Conservation (phyloP, 2,329 filamentous ascomycete species). For the Aspergillus sp. region DNA sequence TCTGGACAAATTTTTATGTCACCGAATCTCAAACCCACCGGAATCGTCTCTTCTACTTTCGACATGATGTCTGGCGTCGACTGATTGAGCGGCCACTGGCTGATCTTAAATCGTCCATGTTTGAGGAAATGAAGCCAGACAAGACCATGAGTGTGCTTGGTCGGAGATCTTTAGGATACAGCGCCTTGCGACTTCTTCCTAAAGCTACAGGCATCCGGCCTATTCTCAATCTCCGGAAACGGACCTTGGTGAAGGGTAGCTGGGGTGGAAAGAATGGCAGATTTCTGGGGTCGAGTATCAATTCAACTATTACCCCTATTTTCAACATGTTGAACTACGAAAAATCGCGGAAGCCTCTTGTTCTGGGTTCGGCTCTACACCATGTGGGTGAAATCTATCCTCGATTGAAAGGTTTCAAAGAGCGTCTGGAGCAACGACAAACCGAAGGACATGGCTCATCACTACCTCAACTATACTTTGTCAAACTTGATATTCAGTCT, state of each 20-base stretch:
- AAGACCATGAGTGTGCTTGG: constrained; percentile 56
- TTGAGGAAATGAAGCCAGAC: constrained; percentile 66
- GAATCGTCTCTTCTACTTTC: constrained; percentile 85
- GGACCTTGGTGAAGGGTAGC: constrained; percentile 46
- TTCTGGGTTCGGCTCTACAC: constrained; percentile 74
- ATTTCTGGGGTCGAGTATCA: constrained; percentile 60
- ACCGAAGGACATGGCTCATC: not conserved
- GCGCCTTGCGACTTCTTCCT: constrained; percentile 74
- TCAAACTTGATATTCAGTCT: constrained; percentile 84
- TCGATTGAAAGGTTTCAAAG: constrained; percentile 66
- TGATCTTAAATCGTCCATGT: constrained; percentile 65
- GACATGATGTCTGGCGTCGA: constrained; percentile 83
- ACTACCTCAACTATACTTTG: constrained; percentile 68
- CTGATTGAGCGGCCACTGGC: constrained; percentile 69
- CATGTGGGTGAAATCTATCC: constrained; percentile 76
- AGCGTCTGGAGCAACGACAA: constrained; percentile 10
- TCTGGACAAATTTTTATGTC: constrained; percentile 86
- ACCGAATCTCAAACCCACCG: constrained; percentile 81
- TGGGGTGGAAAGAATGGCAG: constrained; percentile 49
- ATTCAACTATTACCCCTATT: constrained; percentile 65
- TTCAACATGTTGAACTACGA: constrained; percentile 76
- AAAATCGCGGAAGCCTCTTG: constrained; percentile 54
- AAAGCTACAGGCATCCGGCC: constrained; percentile 73
- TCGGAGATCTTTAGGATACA: constrained; percentile 65
- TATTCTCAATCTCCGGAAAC: constrained; percentile 78